phyloP scores from a whole-genome alignment of 805 yeast genomes.

The Myxozyma kluyveri region DNA sequence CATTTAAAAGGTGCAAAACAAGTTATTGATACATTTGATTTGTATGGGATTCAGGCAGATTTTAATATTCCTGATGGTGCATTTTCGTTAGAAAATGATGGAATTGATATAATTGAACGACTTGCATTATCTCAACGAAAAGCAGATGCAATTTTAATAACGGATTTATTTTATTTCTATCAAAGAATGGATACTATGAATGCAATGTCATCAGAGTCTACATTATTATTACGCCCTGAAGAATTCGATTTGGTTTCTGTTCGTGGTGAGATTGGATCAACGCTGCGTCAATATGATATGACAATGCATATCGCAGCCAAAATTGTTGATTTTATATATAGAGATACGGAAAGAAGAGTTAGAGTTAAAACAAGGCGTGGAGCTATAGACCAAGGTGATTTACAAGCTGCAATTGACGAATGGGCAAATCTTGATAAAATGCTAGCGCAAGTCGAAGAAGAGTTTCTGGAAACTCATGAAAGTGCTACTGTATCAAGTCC shows the following conservation, averaged over 20 bases:
- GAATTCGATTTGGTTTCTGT: constrained; percentile 11
- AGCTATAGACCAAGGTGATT: background rate
- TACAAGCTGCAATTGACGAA: background rate
- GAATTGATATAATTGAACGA: constrained; percentile 1
- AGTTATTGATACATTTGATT: constrained; percentile 10
- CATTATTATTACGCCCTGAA: constrained; percentile 3
- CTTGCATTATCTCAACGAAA: constrained; percentile 4
- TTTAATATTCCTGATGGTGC: constrained; percentile 1
- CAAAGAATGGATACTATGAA: constrained; percentile 19
- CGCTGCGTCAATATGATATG: constrained; percentile 9
- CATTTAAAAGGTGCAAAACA: constrained; percentile 19
- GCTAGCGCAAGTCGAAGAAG: background rate
- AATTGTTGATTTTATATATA: constrained; percentile 7
- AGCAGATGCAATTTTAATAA: constrained; percentile 11
- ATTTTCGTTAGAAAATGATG: no score
- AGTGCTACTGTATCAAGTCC: background rate
- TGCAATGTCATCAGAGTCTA: constrained; percentile 8
- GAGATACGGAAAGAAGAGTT: constrained; percentile 15
- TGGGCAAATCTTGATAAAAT: constrained; percentile 6
- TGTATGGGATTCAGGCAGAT: constrained; percentile 2
- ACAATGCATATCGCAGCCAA: constrained; percentile 3
- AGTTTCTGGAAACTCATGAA: constrained; percentile 5
- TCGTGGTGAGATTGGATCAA: background rate
- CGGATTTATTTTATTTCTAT: constrained; percentile 14
- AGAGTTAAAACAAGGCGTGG: background rate